phyloP scores from a whole-genome alignment of 257 asterid genomes.

The Galeopsis tetrahit region DNA sequence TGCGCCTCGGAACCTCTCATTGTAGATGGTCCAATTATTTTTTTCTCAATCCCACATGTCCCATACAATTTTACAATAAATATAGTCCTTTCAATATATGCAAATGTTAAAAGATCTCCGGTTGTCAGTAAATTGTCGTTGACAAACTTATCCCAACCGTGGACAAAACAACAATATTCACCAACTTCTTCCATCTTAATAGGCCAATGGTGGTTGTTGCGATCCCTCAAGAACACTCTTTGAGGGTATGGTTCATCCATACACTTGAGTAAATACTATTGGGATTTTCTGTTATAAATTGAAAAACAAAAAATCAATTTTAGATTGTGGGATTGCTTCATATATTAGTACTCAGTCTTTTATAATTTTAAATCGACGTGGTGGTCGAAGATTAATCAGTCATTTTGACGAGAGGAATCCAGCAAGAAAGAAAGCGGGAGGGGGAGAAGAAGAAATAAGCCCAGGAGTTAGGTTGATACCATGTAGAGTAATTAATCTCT shows the following conservation, averaged over 20 bases:
- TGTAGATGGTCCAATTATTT: neutral
- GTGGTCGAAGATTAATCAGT: no score
- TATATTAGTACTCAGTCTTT: no score
- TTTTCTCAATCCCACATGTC: neutral
- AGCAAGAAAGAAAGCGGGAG: no score
- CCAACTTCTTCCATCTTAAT: neutral
- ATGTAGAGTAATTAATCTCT: no score
- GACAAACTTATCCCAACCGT: conserved; percentile 24
- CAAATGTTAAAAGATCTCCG: conserved; percentile 16
- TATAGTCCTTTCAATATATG: neutral
- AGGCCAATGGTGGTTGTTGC: neutral
- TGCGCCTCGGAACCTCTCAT: neutral
- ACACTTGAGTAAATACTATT: neutral
- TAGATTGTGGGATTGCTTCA: no score
- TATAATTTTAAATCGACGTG: no score
- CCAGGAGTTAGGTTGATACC: no score
- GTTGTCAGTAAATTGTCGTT: neutral
- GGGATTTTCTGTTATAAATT: conserved; percentile 19
- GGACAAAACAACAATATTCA: neutral
- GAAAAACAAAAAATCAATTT: neutral
- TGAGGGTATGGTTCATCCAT: neutral
- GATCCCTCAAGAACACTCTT: conserved; percentile 5
- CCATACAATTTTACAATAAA: conserved; percentile 11
- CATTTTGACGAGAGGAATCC: no score
- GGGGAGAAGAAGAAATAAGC: no score